Conservation (phyloP, 1,284 basidiomycete genomes). For the Sanguinoderma infundibulare region DNA sequence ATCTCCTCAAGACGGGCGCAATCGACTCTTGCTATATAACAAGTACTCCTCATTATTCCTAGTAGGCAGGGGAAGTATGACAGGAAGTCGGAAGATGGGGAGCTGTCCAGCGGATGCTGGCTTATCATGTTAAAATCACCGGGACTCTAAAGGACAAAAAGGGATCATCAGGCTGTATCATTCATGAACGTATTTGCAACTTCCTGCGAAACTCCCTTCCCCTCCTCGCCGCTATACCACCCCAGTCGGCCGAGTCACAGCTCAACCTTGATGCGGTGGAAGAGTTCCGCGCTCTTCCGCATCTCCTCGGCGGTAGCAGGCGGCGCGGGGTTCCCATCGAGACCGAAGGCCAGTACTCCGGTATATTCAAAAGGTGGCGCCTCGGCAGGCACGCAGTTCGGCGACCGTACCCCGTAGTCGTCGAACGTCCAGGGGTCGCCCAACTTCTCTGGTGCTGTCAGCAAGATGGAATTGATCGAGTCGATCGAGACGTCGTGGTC, state of each 20-base stretch:
- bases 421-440: conserved; percentile 48
- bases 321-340: conserved; percentile 39
- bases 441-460: conserved; percentile 44
- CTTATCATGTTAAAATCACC: too few relatives aligned
- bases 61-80: too few relatives aligned
- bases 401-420: conserved; percentile 56
- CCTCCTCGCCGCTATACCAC: neutral
- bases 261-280: conserved; percentile 42
- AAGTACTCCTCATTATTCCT: too few relatives aligned
- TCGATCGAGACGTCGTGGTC: conserved; percentile 65
- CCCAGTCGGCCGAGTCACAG: conserved; percentile 17
- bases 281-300: conserved; percentile 47
- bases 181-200: neutral
- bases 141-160: too few relatives aligned
- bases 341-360: conserved; percentile 39
- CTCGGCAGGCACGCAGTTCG: conserved; percentile 48
- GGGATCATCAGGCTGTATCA: too few relatives aligned
- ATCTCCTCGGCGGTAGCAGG: conserved; percentile 43
- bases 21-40: too few relatives aligned
- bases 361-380: conserved; percentile 50
- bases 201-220: neutral
- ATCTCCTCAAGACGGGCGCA: too few relatives aligned
- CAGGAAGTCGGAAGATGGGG: too few relatives aligned
- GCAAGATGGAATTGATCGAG: conserved; percentile 56
- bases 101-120: too few relatives aligned